Conservation (phyloP, 2,329 filamentous ascomycete species). For the Lecanicillium sp. region DNA sequence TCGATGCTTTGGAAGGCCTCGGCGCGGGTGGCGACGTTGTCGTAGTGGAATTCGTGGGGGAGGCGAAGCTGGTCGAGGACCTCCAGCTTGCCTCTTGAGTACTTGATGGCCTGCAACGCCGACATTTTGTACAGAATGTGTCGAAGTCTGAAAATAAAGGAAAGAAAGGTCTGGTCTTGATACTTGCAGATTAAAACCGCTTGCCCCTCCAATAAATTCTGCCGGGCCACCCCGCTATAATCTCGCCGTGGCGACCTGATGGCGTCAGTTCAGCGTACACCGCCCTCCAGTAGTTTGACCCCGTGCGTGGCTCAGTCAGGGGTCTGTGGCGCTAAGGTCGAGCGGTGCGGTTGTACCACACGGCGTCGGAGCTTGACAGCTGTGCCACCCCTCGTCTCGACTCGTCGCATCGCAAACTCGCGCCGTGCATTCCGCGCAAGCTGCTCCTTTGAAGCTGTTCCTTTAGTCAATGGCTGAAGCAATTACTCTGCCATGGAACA, state of each 20-base stretch:
- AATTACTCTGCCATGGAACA: conserved; percentile 46
- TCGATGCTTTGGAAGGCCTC: conserved; percentile 79
- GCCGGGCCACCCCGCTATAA: conserved; percentile 14
- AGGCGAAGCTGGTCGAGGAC: conserved; percentile 79
- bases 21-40: conserved; percentile 58
- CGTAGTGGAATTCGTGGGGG: conserved; percentile 73
- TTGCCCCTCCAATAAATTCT: conserved; percentile 15
- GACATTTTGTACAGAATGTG: conserved; percentile 33
- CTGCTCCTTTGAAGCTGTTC: no score
- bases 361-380: no score
- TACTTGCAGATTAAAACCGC: neutral
- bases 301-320: no score
- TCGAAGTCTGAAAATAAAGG: neutral
- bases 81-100: conserved; percentile 60
- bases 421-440: neutral
- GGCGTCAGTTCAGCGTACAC: conserved; percentile 2
- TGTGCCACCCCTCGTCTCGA: no score
- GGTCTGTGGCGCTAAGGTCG: no score
- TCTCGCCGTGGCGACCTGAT: conserved; percentile 1
- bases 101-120: conserved; percentile 70
- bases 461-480: conserved; percentile 5
- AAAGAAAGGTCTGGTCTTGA: neutral
- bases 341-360: no score
- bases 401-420: no score
- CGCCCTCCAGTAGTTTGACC: no score